Evolutionary conservation across 805 yeast genomes (phyloP).

Genomic region (Starmera caribaea): DNA sequence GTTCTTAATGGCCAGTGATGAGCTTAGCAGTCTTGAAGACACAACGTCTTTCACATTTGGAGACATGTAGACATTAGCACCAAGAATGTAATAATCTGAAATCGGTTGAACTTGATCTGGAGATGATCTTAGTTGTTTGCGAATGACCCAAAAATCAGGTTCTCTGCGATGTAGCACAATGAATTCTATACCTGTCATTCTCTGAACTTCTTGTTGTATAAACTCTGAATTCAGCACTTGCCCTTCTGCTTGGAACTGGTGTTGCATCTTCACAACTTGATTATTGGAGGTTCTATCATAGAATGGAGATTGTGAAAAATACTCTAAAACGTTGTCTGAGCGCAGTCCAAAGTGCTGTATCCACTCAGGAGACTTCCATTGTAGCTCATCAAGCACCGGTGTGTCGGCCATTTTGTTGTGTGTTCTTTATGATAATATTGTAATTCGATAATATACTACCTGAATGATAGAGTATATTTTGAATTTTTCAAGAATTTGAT

Average conservation of each 20-base stretch:
- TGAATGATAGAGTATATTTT: too few species aligned
- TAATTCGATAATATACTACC: too few species aligned
- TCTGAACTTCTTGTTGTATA: constrained; percentile 49
- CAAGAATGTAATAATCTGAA: constrained; percentile 79
- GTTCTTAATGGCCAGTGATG: constrained; percentile 27
- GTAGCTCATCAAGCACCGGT: constrained; percentile 69
- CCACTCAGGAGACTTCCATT: constrained; percentile 98
- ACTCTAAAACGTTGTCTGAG: constrained; percentile 86
- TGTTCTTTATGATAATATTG: background rate
- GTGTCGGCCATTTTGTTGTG: constrained; percentile 8
- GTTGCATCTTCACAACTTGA: constrained; percentile 92
- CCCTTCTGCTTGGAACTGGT: constrained; percentile 60
- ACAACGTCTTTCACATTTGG: constrained; percentile 68
- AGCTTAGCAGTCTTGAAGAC: constrained; percentile 46
- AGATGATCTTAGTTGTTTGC: constrained; percentile 63
- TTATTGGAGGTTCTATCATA: constrained; percentile 91
- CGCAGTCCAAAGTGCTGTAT: constrained; percentile 80
- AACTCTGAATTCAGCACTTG: constrained; percentile 21
- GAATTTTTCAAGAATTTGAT: too few species aligned
- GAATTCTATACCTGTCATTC: constrained; percentile 83
- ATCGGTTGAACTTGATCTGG: constrained; percentile 43
- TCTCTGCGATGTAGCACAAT: constrained; percentile 66
- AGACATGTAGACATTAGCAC: constrained; percentile 88
- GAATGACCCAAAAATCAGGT: constrained; percentile 87
- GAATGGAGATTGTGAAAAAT: constrained; percentile 90